Conservation (phyloP, 768 basidiomycete genomes). For the Tulasnella sp. region DNA sequence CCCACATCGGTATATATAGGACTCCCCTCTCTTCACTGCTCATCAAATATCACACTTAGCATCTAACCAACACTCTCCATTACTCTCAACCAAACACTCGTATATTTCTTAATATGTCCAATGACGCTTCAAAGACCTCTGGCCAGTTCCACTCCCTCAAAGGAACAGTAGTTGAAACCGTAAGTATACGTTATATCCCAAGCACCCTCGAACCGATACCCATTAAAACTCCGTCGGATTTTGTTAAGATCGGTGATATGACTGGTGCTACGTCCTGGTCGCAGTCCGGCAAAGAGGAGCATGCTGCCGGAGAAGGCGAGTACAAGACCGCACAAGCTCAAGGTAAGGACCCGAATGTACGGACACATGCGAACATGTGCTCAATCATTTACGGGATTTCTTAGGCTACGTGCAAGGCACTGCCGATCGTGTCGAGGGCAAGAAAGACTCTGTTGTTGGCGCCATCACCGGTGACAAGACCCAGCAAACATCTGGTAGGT, state of each 20-base stretch:
- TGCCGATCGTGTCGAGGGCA: constrained; percentile 37
- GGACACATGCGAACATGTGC: too few relatives aligned
- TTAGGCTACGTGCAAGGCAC: too few relatives aligned
- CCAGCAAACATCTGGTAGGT: constrained; percentile 36
- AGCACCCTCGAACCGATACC: not conserved
- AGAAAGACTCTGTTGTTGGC: constrained; percentile 45
- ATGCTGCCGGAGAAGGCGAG: constrained; percentile 21
- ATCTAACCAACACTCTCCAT: too few relatives aligned
- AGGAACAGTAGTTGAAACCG: constrained; percentile 30
- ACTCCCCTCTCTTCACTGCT: too few relatives aligned
- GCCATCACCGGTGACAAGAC: constrained; percentile 43
- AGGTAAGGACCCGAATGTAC: too few relatives aligned
- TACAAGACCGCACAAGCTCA: constrained; percentile 21
- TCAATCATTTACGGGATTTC: too few relatives aligned
- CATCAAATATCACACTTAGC: too few relatives aligned
- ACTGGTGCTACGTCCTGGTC: constrained; percentile 14
- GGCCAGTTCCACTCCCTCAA: constrained; percentile 34
- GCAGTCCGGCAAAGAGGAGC: constrained; percentile 16
- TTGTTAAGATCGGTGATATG: constrained; percentile 14
- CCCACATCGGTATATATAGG: too few relatives aligned
- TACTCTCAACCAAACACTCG: too few relatives aligned
- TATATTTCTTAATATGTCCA: not conserved
- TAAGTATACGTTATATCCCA: not conserved
- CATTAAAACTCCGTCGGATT: not conserved
- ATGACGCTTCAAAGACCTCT: constrained; percentile 12